A percentile compares a stretch with the other conserved stretches of the same genome.
Evolutionary conservation across 2,329 filamentous ascomycete genomes (phyloP).

Genomic region (Penicillium sp.): DNA sequence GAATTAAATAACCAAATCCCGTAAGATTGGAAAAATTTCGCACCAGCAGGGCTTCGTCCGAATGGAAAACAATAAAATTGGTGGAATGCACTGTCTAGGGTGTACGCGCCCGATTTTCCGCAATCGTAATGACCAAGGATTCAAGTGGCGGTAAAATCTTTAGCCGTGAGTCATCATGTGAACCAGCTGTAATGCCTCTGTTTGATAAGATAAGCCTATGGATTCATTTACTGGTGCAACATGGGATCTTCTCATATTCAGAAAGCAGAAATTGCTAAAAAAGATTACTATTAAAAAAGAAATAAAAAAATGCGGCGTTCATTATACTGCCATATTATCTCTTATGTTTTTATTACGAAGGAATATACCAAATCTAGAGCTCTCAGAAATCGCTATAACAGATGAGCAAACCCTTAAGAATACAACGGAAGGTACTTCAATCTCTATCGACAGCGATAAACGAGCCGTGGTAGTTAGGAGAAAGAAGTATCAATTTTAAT

Average conservation of each 20-base stretch:
- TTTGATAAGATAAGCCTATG: constrained; percentile 36
- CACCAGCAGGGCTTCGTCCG: constrained; percentile 44
- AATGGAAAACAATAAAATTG: constrained; percentile 36
- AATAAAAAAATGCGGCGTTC: constrained; percentile 29
- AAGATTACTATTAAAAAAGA: too few relatives aligned
- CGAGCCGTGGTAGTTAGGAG: constrained; percentile 28
- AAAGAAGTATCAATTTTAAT: constrained; percentile 38
- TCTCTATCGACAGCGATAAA: constrained; percentile 43
- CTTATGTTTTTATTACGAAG: constrained; percentile 54
- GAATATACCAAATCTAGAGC: constrained; percentile 52
- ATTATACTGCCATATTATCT: constrained; percentile 50
- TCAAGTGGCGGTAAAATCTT: constrained; percentile 51
- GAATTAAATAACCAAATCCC: not conserved
- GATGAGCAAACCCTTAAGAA: constrained; percentile 47
- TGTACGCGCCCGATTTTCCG: constrained; percentile 50
- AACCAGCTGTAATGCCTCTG: constrained; percentile 50
- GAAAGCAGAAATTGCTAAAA: too few relatives aligned
- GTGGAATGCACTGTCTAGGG: constrained; percentile 48
- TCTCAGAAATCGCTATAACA: constrained; percentile 48
- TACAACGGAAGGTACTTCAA: constrained; percentile 39
- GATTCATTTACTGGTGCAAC: fast-evolving
- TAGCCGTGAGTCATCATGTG: constrained; percentile 52
- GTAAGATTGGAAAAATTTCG: constrained; percentile 35
- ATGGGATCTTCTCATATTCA: not conserved
- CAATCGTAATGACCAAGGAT: constrained; percentile 39